A percentile compares a stretch with the other conserved stretches of the same genome.
Conservation (phyloP, 805 yeast species). For the Wickerhamiella shivajii region DNA sequence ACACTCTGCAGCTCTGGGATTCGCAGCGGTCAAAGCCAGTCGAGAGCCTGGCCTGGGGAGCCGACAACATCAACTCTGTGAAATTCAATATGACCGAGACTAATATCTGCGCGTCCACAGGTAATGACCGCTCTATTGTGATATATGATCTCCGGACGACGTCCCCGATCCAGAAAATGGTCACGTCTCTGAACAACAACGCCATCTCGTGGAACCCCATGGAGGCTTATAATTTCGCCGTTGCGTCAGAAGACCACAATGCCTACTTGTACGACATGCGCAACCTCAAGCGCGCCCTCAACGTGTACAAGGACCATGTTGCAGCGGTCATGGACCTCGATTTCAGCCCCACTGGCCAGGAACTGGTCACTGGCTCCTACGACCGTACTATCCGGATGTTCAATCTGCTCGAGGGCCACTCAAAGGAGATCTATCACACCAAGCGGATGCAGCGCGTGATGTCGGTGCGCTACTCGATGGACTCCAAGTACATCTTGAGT, state of each 20-base stretch:
- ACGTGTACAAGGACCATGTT: slow-evolving; percentile 88
- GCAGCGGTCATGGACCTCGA: slow-evolving; percentile 91
- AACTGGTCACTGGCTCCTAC: slow-evolving; percentile 86
- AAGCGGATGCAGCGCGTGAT: slow-evolving; percentile 95
- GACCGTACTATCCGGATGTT: slow-evolving; percentile 83
- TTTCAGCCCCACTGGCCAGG: slow-evolving; percentile 94
- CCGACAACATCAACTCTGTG: slow-evolving; percentile 73
- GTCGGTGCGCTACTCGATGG: slow-evolving; percentile 73
- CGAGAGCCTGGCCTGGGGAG: slow-evolving; percentile 85
- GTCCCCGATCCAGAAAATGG: slow-evolving; percentile 83
- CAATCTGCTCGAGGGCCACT: slow-evolving; percentile 68
- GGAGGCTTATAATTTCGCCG: slow-evolving; percentile 89
- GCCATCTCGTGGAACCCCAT: slow-evolving; percentile 92
- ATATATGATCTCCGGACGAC: slow-evolving; percentile 82
- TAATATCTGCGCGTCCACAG: slow-evolving; percentile 73
- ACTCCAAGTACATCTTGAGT: slow-evolving; percentile 67
- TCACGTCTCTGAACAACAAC: slow-evolving; percentile 69
- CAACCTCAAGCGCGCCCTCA: slow-evolving; percentile 63
- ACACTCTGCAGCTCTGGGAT: slow-evolving; percentile 86
- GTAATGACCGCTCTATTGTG: slow-evolving; percentile 73
- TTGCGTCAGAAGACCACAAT: slow-evolving; percentile 90
- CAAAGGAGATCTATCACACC: slow-evolving; percentile 90
- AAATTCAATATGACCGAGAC: slow-evolving; percentile 85
- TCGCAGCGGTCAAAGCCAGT: slow-evolving; percentile 61
- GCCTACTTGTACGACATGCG: slow-evolving; percentile 94